phyloP scores from a whole-genome alignment of 441 rosid genomes.

The Erysimum cheiri region DNA sequence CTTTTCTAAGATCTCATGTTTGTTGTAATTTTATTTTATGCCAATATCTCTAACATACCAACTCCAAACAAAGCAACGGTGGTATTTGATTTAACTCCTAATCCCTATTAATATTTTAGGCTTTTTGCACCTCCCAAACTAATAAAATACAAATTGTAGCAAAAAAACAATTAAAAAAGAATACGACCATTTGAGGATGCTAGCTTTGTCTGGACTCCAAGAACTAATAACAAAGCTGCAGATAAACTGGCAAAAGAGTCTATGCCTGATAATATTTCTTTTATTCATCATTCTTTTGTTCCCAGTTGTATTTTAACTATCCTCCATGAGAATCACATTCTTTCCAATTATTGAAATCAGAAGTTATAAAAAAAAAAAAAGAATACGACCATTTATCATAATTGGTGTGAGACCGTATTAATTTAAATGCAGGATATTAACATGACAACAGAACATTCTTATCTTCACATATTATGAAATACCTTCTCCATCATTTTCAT shows the following conservation, averaged over 20 bases:
- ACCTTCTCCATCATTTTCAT: constrained; percentile 33
- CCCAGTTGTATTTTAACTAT: no score
- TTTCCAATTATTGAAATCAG: no score
- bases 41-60: neutral
- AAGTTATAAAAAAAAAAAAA: no score
- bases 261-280: no score
- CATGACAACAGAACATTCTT: constrained; percentile 18
- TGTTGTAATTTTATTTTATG: neutral
- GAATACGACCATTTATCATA: constrained; percentile 16
- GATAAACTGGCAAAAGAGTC: no score
- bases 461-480: constrained; percentile 31
- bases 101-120: neutral
- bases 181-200: no score
- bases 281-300: no score
- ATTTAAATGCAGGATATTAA: constrained; percentile 4
- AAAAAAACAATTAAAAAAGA: no score
- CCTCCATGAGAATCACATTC: no score
- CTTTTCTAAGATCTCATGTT: neutral
- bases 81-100: constrained; percentile 2
- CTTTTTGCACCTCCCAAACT: constrained; percentile 18
- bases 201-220: no score
- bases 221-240: no score
- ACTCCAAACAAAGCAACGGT: constrained; percentile 13
- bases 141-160: neutral
- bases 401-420: constrained; percentile 8